Base-by-base conservation (phyloP, 805 yeast species). In the Barnettozyma siamensis region DNA sequence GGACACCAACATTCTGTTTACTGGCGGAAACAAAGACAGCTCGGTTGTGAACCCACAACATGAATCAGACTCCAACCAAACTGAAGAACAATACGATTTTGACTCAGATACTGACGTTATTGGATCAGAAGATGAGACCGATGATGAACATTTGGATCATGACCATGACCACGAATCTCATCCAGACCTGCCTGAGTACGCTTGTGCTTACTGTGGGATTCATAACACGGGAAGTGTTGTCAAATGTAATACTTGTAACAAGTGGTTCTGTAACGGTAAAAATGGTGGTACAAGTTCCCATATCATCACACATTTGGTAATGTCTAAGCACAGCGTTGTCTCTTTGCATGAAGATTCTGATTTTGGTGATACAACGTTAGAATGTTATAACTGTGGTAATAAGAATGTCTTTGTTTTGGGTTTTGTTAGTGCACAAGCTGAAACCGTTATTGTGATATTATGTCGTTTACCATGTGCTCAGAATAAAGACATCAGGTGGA, bases 391-490 rank as follows among this genome's bases (percentile, higher is more conserved):
- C 55, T 89, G 97, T 66, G 96, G 96, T 24, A 76, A 75, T 56
- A 77, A 70, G 45, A 89, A 89, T 53, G 83, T 80, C 3, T 89
- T 89, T 51, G 69, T 81, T 20, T 66, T 89, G 30, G 97, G 97
- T 0, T 88, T 82, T 61, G 93, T 89, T 13, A 74, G 88, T 20
- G 96, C 96, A 4, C 86, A 85, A 55, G 75, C 80, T 44, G 94
- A 87, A 50, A 80, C 88, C 5, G 88, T 88, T 30, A 89, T 89
- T 44, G 95, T 89, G 5, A 73, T 88, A 33, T 62, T 89, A 36
- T 89, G 97, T 63, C 77, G 97, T 42, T 67, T 86, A 41, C 96
- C 96, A 1, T 89, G 97, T 62, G 81, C 95, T 1, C 88, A 80
- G 55, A 61, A 71, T 8, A 80, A 83, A 49, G 87, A 83, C 59